Conservation (phyloP, 176 grass and related monocot species). For the Chloris gayana region DNA sequence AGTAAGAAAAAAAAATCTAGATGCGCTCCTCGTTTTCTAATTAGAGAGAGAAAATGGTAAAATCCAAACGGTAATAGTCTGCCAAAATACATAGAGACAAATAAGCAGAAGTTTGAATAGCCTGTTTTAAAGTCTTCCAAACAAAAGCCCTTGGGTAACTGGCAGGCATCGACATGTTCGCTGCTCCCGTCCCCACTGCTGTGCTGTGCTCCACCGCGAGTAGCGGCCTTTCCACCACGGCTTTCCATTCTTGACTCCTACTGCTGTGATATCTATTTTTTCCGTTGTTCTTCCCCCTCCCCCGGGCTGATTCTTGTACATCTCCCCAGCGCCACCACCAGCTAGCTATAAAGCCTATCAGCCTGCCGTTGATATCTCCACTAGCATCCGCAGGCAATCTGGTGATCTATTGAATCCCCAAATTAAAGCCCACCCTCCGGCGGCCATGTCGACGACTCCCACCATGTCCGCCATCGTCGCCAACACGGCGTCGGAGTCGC, state of each 20-base stretch:
- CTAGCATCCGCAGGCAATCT: background rate
- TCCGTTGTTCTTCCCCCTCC: background rate
- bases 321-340: too few species aligned
- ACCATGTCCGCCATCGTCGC: constrained; percentile 5
- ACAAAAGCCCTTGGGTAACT: background rate
- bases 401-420: too few species aligned
- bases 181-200: background rate
- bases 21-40: too few species aligned
- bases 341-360: too few species aligned
- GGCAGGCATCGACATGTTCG: background rate
- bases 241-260: too few species aligned
- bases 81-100: background rate
- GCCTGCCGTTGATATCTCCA: too few species aligned
- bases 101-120: background rate
- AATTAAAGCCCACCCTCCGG: background rate
- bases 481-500: background rate
- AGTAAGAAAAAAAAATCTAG: too few species aligned
- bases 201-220: too few species aligned
- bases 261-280: background rate
- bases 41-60: too few species aligned
- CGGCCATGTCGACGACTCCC: background rate
- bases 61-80: background rate
- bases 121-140: background rate
- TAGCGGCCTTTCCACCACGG: too few species aligned
- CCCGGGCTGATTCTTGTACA: too few species aligned